A percentile compares a stretch with the other conserved stretches of the same genome.
These are phyloP conservation scores for Domatiomyces catenatus DNA, from an alignment of 2,329 filamentous ascomycete genomes.

Conservation along the genomic window DNA sequence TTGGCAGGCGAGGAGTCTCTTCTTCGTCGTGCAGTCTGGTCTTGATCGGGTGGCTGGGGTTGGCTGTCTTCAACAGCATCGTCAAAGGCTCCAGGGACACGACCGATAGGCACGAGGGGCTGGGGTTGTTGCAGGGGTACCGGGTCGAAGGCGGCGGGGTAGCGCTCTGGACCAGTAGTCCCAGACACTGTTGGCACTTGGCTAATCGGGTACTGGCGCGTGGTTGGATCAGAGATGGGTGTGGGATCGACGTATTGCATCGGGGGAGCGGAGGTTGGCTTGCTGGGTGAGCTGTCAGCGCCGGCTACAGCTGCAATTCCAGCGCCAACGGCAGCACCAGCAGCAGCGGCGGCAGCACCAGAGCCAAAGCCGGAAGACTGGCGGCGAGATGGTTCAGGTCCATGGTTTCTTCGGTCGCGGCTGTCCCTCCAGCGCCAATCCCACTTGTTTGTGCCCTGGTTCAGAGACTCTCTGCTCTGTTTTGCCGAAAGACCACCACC, in stretches of 20 bases:
- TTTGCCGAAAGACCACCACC: constrained; percentile 31
- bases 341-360: constrained; percentile 22
- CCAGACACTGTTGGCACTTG: constrained; percentile 15
- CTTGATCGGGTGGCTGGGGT: background rate
- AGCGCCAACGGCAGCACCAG: constrained; percentile 27
- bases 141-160: constrained; percentile 7
- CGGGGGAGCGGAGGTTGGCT: constrained; percentile 37
- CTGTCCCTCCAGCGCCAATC: constrained; percentile 45
- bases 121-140: constrained; percentile 72
- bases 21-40: constrained; percentile 1
- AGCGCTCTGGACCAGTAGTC: constrained; percentile 1
- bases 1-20: constrained; percentile 12
- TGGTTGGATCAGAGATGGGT: constrained; percentile 19
- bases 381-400: background rate
- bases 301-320: constrained; percentile 29
- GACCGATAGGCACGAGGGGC: constrained; percentile 57
- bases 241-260: constrained; percentile 38
- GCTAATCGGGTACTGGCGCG: constrained; percentile 11
- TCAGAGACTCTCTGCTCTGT: constrained; percentile 37
- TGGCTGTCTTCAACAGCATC: background rate
- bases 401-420: constrained; percentile 26
- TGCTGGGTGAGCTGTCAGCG: constrained; percentile 13
- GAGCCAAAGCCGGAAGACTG: background rate
- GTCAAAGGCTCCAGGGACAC: constrained; percentile 10
- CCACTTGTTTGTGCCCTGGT: constrained; percentile 31